Conservation (phyloP, 495 filamentous ascomycete genomes). For the Staphylotrichum tortipilum region DNA sequence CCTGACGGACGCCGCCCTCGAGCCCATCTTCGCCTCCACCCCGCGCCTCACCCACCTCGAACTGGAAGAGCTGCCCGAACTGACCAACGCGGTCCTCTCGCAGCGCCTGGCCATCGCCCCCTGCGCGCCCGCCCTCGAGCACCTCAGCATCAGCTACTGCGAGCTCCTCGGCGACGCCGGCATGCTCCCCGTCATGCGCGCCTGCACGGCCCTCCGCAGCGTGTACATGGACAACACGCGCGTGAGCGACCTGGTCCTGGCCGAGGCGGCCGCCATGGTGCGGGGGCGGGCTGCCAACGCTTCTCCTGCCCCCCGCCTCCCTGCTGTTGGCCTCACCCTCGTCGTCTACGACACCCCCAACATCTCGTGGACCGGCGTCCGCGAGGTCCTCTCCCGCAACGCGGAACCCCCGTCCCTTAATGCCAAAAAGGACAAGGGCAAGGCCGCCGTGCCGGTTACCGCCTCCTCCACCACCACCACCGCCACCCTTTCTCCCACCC, state of each 20-base stretch:
- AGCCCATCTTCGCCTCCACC: conserved; percentile 61
- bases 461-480: background rate
- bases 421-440: background rate
- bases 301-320: background rate
- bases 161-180: conserved; percentile 76
- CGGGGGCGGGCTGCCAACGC: conserved; percentile 48
- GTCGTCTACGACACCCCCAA: conserved; percentile 84
- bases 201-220: conserved; percentile 56
- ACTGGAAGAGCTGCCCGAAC: conserved; percentile 69
- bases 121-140: conserved; percentile 59
- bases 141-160: conserved; percentile 84
- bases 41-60: conserved; percentile 79
- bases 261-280: conserved; percentile 72
- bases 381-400: conserved; percentile 78
- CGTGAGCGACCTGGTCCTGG: conserved; percentile 76
- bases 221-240: conserved; percentile 93
- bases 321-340: conserved; percentile 57
- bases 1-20: conserved; percentile 66
- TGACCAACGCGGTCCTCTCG: conserved; percentile 66
- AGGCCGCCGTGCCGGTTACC: background rate
- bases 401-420: conserved; percentile 49
- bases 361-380: conserved; percentile 87
- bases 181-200: conserved; percentile 73
- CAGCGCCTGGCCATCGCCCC: conserved; percentile 63
- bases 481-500: too few species aligned